A percentile compares a stretch with the other conserved stretches of the same genome.
Conservation (phyloP, 495 filamentous ascomycete species). For the Penicillium antarcticum region DNA sequence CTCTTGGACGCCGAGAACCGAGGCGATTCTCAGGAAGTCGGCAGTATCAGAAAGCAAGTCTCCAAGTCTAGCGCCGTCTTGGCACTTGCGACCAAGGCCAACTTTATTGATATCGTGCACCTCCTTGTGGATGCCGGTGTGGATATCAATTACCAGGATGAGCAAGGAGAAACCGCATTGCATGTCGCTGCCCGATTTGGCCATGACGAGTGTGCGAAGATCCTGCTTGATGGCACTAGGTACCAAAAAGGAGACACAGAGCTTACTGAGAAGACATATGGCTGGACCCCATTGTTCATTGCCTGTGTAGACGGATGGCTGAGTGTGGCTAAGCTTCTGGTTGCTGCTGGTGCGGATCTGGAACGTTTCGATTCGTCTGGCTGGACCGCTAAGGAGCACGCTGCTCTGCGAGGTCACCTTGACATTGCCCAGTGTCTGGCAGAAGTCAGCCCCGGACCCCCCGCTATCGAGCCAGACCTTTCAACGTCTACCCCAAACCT, state of each 20-base stretch:
- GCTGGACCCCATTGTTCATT: constrained; percentile 91
- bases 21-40: constrained; percentile 57
- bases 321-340: constrained; percentile 69
- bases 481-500: constrained; percentile 30
- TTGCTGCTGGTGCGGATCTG: constrained; percentile 72
- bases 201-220: constrained; percentile 72
- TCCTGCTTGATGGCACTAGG: constrained; percentile 65
- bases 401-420: constrained; percentile 82
- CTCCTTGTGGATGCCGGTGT: constrained; percentile 87
- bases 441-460: constrained; percentile 41
- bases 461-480: constrained; percentile 32
- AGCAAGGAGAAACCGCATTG: constrained; percentile 87
- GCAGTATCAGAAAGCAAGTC: constrained; percentile 61
- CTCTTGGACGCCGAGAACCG: constrained; percentile 78
- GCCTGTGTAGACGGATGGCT: constrained; percentile 85
- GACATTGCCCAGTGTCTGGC: constrained; percentile 68
- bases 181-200: constrained; percentile 91
- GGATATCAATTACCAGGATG: constrained; percentile 91
- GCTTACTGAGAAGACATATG: constrained; percentile 76
- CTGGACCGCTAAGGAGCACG: constrained; percentile 94
- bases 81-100: constrained; percentile 79
- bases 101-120: constrained; percentile 77
- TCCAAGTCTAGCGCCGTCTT: constrained; percentile 88
- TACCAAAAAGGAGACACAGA: constrained; percentile 73
- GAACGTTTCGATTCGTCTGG: constrained; percentile 77